Base-by-base conservation (phyloP, 2,329 filamentous ascomycete genomes). In the Orbilia ellipsospora region DNA sequence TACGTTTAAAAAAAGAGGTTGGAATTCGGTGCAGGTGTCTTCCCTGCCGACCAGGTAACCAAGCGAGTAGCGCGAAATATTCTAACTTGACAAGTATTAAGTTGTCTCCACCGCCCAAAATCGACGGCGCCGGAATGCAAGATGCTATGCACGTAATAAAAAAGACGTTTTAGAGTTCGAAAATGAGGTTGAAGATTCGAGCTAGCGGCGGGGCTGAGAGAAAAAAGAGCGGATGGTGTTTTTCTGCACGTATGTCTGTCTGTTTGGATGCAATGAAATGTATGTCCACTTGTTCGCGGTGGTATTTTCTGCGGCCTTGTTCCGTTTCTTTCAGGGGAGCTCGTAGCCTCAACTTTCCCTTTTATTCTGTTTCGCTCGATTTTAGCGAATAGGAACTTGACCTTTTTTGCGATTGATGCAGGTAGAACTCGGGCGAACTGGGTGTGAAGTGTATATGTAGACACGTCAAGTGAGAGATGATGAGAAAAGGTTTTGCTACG, bases 311-410 rank as follows among this genome's bases (percentile, higher is more conserved):
- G 28, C 23, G 10, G 31, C 31, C 31, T 36, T 36, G 23, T 15
- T 56, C 54, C 54, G 54, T 42, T 26, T n/a, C 50, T 74, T 74
- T 68, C 70, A 74, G 63, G 70, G 63, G 70, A 74, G 70, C 62
- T 63, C n/a, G 20, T 62, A 7, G 6, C 31, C 31, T 36, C 31
- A 23, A 23, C 23, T 23, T n/a, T n/a, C n/a, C n/a, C n/a, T n/a
- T n/a, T n/a, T n/a, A n/a, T n/a, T n/a, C n/a, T 31, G 28, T 7
- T 31, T 31, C 28, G 28, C 28, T 7, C 28, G 7, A 31, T 31
- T n/a, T 31, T 36, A 36, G 31, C 31, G 31, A 36, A 36, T 36
- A 23, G 4, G 31, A 36, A 1, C 31, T 36, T 36, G 5, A 7
- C 10, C 3, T 36, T 36, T 36, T 6, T 36, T 36, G 8, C 1